Evolutionary conservation across 306 rosid genomes (phyloP), one percentile per base, ranked within the genome.

Genomic region (Vigna angularis): DNA sequence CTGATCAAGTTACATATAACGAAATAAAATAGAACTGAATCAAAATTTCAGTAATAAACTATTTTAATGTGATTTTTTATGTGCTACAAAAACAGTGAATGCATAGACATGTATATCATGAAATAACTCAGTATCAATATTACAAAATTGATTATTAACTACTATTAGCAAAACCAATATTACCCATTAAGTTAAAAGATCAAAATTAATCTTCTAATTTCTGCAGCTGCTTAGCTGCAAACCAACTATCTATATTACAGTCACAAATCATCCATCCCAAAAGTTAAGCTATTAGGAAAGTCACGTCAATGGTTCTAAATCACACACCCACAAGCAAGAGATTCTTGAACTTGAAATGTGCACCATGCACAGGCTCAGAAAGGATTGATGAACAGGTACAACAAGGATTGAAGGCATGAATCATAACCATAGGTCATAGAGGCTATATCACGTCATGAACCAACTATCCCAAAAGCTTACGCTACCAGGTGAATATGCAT

Each of bases 1-100:
- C 97, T 91, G 87, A 63, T 85, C 67, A 74, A 83, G 72, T 70
- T 76, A 64, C 45, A 77, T 70, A 58, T 62, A 80, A 73, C 16
- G 50, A 79, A 77, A 82, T 62, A 65, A 65, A 83, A 78, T 77
- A 89, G 73, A 81, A 73, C 55, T 55, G 59, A 75, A 34, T 7
- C 58, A 76, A 76, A 86, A 38, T 18, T 75, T 65, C 58, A 80
- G 17, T 22, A 53, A 6, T 56, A 49, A 12, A 68, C 59, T 76
- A 81, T 47, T 64, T 59, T 70, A 47, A 32, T 44, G 18, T 18
- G 62, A 48, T 26, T 70, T 22, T 42, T 26, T 7, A 34, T 22
- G 70, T 34, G 42, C 76, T 50, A 75, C 77, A 7, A 58, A 34
- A 76, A 51, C 69, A 30, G 18, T 36, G 44, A 55, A 47, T 40